A percentile compares a stretch with the other conserved stretches of the same genome.
Evolutionary conservation across 2,329 filamentous ascomycete genomes (phyloP).

Genomic region (Calonectria hongkongensis): DNA sequence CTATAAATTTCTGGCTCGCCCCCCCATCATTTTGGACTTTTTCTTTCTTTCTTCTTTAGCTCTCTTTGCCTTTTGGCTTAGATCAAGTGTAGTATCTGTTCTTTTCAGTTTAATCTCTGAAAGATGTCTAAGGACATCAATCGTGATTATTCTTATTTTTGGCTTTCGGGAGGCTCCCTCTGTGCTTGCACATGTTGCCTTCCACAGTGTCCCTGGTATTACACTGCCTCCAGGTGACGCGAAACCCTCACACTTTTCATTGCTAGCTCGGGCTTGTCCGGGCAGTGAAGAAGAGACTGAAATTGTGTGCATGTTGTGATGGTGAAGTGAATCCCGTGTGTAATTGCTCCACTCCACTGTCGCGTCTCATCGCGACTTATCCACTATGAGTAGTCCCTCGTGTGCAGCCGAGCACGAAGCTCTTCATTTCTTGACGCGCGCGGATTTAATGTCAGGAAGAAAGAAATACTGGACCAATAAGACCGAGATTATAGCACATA

Average conservation of each 20-base stretch:
- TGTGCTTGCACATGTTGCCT: constrained; percentile 18
- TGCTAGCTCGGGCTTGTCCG: constrained; percentile 11
- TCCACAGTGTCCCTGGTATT: constrained; percentile 25
- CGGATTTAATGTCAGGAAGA: too few relatives aligned
- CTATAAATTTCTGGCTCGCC: neutral
- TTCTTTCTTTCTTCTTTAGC: constrained; percentile 13
- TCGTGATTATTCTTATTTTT: constrained; percentile 27
- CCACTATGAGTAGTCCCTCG: too few relatives aligned
- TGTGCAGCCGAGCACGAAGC: too few relatives aligned
- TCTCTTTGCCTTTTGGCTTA: constrained; percentile 28
- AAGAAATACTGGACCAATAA: too few relatives aligned
- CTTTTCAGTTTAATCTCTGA: constrained; percentile 29
- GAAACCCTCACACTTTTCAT: constrained; percentile 20
- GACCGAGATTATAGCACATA: too few relatives aligned
- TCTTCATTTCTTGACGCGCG: too few relatives aligned
- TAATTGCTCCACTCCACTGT: too few relatives aligned
- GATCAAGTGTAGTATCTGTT: constrained; percentile 29
- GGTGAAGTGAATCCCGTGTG: too few relatives aligned
- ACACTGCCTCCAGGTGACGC: constrained; percentile 27
- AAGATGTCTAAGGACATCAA: constrained; percentile 21
- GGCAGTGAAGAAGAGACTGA: neutral
- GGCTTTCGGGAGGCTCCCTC: constrained; percentile 13
- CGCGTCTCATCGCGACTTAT: too few relatives aligned
- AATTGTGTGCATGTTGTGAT: neutral
- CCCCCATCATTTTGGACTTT: neutral